phyloP scores from a whole-genome alignment of 352 stramenopile species.

The Pythium guiyangense region DNA sequence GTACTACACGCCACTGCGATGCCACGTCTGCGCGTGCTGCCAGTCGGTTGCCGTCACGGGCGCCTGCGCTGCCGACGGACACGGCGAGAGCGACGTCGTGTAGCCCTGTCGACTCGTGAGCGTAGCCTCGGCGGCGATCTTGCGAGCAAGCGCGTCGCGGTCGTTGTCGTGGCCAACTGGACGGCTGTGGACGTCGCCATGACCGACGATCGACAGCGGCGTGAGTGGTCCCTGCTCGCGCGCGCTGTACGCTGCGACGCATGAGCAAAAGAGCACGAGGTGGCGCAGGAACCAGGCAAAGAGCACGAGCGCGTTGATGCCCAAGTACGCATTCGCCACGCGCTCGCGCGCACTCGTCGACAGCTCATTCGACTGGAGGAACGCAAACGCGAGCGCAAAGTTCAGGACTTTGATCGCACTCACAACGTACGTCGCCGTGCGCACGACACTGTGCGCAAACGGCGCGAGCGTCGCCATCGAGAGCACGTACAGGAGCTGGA shows the following conservation, averaged over 20 bases:
- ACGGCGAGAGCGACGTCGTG: conserved; percentile 22
- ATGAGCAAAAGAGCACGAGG: conserved; percentile 19
- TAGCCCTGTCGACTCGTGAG: not conserved
- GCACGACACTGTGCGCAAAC: conserved; percentile 19
- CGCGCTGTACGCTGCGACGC: conserved; percentile 9
- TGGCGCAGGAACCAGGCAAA: conserved; percentile 25
- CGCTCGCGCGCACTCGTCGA: conserved; percentile 9
- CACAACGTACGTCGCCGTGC: conserved; percentile 9
- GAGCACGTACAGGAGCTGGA: conserved; percentile 30
- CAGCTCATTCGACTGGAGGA: conserved; percentile 20
- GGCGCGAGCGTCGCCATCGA: conserved; percentile 24
- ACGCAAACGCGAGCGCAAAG: conserved; percentile 27
- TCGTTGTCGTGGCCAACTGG: not conserved
- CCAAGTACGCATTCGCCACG: conserved; percentile 23
- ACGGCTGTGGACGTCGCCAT: not conserved
- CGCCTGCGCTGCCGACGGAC: conserved; percentile 15
- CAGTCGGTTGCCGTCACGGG: conserved; percentile 31
- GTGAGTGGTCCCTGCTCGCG: conserved; percentile 3
- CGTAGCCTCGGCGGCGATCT: not conserved
- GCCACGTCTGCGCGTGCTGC: conserved; percentile 13
- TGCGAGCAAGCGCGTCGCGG: not conserved
- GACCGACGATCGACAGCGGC: not conserved
- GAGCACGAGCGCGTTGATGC: conserved; percentile 25
- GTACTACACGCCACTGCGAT: not conserved
- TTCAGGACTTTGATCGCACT: conserved; percentile 27